These are phyloP conservation scores for Berkeleyomyces basicola DNA, from an alignment of 2,329 filamentous ascomycete species.

Conservation along the genomic window DNA sequence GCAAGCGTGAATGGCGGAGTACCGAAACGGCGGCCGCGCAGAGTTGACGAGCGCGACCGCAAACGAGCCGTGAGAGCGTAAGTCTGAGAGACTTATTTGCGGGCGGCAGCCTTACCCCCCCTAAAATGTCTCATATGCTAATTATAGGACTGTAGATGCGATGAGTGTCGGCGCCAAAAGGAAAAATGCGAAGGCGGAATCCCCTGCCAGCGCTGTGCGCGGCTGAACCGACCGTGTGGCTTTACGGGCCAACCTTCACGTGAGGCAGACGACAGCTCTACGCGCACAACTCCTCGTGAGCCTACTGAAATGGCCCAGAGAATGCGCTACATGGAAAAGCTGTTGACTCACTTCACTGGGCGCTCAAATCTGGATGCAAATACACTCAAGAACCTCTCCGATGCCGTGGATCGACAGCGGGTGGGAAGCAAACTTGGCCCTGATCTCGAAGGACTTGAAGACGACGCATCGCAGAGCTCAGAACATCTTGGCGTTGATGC, in stretches of 20 bases:
- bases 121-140: neutral
- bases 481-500: constrained; percentile 21
- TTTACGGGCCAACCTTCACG: constrained; percentile 23
- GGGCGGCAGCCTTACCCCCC: constrained; percentile 1
- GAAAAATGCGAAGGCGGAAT: constrained; percentile 40
- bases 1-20: constrained; percentile 6
- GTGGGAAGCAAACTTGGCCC: constrained; percentile 3
- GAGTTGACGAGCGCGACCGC: constrained; percentile 18
- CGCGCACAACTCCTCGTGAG: constrained; percentile 9
- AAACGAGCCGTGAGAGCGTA: constrained; percentile 19
- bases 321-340: constrained; percentile 26
- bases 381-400: constrained; percentile 26
- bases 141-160: constrained; percentile 26
- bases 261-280: neutral
- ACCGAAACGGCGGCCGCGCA: constrained; percentile 16
- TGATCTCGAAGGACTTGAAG: neutral
- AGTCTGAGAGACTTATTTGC: constrained; percentile 1
- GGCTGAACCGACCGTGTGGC: constrained; percentile 33
- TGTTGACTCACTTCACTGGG: constrained; percentile 31
- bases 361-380: constrained; percentile 26
- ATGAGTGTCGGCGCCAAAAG: constrained; percentile 37
- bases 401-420: constrained; percentile 24
- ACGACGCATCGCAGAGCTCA: constrained; percentile 13
- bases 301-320: constrained; percentile 15
- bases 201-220: constrained; percentile 35